phyloP scores from a whole-genome alignment of 768 basidiomycete species.

The Panaeolus cyanescens region DNA sequence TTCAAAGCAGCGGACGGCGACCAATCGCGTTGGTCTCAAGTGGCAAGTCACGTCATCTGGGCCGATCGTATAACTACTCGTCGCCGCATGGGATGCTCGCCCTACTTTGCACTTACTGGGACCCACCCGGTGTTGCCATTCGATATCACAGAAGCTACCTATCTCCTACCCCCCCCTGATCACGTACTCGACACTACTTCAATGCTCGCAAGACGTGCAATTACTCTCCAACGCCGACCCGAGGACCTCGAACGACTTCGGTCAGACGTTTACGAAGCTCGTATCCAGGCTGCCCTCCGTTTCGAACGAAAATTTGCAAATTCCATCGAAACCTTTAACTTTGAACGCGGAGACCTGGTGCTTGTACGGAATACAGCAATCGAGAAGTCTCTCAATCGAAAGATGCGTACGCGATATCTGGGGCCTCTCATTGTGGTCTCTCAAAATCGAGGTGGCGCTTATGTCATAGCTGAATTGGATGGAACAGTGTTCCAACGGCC shows the following conservation, averaged over 20 bases:
- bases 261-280: conserved; percentile 11
- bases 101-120: conserved; percentile 29
- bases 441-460: conserved; percentile 27
- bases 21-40: conserved; percentile 26
- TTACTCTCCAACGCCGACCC: conserved; percentile 16
- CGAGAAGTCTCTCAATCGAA: conserved; percentile 28
- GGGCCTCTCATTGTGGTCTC: conserved; percentile 32
- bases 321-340: no score
- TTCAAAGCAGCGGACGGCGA: conserved; percentile 25
- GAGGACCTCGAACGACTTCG: conserved; percentile 13
- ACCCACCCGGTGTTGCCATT: conserved; percentile 24
- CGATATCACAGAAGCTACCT: conserved; percentile 9
- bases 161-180: conserved; percentile 12
- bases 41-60: conserved; percentile 26
- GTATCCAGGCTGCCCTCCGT: conserved; percentile 8
- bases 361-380: conserved; percentile 34
- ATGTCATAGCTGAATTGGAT: conserved; percentile 30
- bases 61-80: conserved; percentile 29
- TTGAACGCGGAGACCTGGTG: conserved; percentile 30
- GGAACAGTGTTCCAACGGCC: conserved; percentile 24
- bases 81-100: conserved; percentile 27
- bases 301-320: no score
- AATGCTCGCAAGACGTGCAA: conserved; percentile 16
- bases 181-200: conserved; percentile 18
- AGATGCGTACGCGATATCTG: conserved; percentile 31